A percentile compares a stretch with the other conserved stretches of the same genome.
These are phyloP conservation scores for Globomyces sp. DNA, from an alignment of 371 early-diverging fungal genomes.

Conservation along the genomic window DNA sequence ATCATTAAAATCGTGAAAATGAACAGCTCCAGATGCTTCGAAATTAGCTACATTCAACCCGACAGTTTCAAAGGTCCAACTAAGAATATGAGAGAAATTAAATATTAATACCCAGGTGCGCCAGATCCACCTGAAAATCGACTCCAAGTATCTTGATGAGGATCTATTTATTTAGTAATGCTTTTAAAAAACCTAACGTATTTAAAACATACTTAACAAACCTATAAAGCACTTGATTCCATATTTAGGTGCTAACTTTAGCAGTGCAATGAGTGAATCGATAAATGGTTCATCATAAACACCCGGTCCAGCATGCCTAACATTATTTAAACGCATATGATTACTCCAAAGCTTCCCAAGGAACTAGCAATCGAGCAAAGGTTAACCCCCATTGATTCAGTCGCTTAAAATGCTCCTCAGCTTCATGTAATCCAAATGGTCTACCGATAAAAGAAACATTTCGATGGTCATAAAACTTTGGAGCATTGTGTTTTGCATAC, in stretches of 20 bases:
- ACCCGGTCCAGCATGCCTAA: constrained; percentile 57
- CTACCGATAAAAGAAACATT: constrained; percentile 50
- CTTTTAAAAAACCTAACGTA: not conserved
- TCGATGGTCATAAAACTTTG: constrained; percentile 35
- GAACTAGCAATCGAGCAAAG: constrained; percentile 68
- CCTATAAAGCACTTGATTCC: constrained; percentile 72
- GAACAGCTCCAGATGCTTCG: constrained; percentile 64
- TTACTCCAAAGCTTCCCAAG: constrained; percentile 80
- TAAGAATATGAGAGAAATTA: not conserved
- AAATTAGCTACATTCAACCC: constrained; percentile 69
- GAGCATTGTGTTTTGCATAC: constrained; percentile 25
- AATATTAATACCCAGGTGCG: constrained; percentile 45
- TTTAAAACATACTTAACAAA: constrained; percentile 35
- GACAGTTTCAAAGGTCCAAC: constrained; percentile 76
- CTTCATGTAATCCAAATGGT: constrained; percentile 78
- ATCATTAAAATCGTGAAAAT: constrained; percentile 54
- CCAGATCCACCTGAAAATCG: constrained; percentile 75
- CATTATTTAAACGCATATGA: too few relatives aligned
- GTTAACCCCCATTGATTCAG: constrained; percentile 76
- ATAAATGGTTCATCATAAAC: constrained; percentile 81
- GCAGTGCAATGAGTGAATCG: constrained; percentile 66
- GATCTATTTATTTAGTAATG: constrained; percentile 23
- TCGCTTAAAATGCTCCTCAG: constrained; percentile 71
- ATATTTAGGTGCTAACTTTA: constrained; percentile 62
- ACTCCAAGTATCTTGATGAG: constrained; percentile 60